Conservation (phyloP, 768 basidiomycete species). For the Pleurotus tuoliensis region DNA sequence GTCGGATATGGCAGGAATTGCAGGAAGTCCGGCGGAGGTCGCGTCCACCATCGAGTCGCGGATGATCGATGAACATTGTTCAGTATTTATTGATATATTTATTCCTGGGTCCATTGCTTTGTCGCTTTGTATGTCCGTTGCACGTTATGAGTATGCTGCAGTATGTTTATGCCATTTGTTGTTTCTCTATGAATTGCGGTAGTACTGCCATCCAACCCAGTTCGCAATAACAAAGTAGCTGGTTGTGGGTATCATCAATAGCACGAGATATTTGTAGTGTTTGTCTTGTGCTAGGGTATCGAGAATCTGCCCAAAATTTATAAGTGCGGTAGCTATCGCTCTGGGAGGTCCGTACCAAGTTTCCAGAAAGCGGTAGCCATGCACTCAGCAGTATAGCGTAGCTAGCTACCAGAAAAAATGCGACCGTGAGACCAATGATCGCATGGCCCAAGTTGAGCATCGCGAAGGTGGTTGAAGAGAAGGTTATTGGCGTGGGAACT, state of each 20-base stretch:
- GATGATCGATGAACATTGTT: constrained; percentile 23
- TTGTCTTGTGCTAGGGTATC: constrained; percentile 64
- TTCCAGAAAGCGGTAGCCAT: constrained; percentile 50
- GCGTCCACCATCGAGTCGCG: constrained; percentile 39
- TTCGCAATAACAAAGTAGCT: constrained; percentile 94
- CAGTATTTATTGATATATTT: constrained; percentile 17
- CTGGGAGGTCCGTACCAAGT: constrained; percentile 38
- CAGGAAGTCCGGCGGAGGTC: constrained; percentile 45
- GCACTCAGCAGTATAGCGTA: constrained; percentile 67
- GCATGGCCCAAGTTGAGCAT: constrained; percentile 38
- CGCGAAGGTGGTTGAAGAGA: constrained; percentile 1
- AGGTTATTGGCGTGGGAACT: background rate
- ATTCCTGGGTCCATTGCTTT: constrained; percentile 1
- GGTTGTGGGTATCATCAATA: constrained; percentile 76
- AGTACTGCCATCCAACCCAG: constrained; percentile 99
- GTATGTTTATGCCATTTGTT: background rate
- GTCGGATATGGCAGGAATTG: constrained; percentile 54
- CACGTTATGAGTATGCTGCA: background rate
- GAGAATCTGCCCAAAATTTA: constrained; percentile 44
- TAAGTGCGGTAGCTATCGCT: background rate
- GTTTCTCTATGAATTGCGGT: constrained; percentile 72
- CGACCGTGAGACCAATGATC: constrained; percentile 39
- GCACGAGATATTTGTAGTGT: constrained; percentile 86
- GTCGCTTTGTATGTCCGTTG: background rate
- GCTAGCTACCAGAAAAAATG: constrained; percentile 54